Evolutionary conservation across 2,329 filamentous ascomycete species (phyloP).

Genomic region (Hymenoscyphus albidus): DNA sequence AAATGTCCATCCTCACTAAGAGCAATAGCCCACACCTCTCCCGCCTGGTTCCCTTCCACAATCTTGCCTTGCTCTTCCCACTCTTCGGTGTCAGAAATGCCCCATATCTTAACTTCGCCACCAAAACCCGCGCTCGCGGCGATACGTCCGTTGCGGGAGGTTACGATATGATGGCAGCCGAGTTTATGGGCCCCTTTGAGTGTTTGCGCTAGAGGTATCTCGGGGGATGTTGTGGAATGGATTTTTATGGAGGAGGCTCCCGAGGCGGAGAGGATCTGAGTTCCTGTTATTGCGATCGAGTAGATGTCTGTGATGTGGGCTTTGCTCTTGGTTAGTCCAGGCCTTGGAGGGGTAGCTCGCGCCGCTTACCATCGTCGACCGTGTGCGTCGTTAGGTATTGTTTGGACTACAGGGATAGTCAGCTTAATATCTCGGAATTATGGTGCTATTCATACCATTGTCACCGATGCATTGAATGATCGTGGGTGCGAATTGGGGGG

Average conservation of each 20-base stretch:
- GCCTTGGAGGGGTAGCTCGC: constrained; percentile 20
- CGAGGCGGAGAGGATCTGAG: constrained; percentile 74
- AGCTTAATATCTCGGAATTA: constrained; percentile 14
- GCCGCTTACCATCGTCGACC: constrained; percentile 71
- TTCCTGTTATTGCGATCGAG: constrained; percentile 71
- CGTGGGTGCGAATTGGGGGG: constrained; percentile 12
- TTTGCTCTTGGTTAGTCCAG: constrained; percentile 39
- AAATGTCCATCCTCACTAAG: constrained; percentile 80
- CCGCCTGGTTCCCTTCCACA: constrained; percentile 53
- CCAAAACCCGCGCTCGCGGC: constrained; percentile 86
- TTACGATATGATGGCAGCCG: constrained; percentile 85
- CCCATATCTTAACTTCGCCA: constrained; percentile 85
- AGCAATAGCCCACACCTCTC: constrained; percentile 82
- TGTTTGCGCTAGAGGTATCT: constrained; percentile 75
- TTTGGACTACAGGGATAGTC: constrained; percentile 67
- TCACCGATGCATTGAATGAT: constrained; percentile 23
- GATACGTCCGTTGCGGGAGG: constrained; percentile 62
- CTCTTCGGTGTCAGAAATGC: constrained; percentile 53
- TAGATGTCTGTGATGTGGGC: constrained; percentile 85
- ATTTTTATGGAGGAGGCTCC: constrained; percentile 80
- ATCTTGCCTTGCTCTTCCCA: constrained; percentile 50
- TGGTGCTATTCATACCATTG: constrained; percentile 29
- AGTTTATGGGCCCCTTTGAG: constrained; percentile 77
- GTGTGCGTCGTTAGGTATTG: constrained; percentile 95
- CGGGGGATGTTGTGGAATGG: constrained; percentile 66